Base-by-base conservation (phyloP, 148 eudicot species). In the Silene latifolia region DNA sequence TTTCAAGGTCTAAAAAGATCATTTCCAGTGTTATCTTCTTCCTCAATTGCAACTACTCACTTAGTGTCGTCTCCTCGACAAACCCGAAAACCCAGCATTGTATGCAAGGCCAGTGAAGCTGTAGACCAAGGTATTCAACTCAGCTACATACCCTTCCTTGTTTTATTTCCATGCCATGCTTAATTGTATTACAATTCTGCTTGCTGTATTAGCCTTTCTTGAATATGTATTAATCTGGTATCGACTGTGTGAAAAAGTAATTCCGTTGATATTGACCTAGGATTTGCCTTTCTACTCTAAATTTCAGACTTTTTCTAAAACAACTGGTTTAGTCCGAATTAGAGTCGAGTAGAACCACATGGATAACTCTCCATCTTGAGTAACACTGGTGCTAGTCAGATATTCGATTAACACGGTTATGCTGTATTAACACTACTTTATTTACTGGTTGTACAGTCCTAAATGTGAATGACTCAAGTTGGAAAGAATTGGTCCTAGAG, bases 51-150 rank as follows among this genome's bases (percentile, higher is more conserved):
- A 0, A 29, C 82, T 0, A 23, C 82, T 74, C 65, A 69, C 23
- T 21, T 54, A 4, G 67, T 48, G 3, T 66, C 75, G 0, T 39
- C 72, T 32, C 71, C 81, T 70, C 51, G 72, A 39, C 76, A 25
- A 64, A n/a, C 62, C 60, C 76, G 73, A 14, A 46, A 74, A 48
- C 78, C 81, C 5, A 74, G 80, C 81, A 57, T 87, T 78, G 81
- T 84, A 15, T 89, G 88, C 80, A 83, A 80, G 74, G 87, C 88
- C 61, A 76, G 81, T n/a, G 82, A 86, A 76, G 90, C 90, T 42
- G 73, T 86, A 0, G 80, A 75, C 75, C 75, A 83, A 87, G 90
- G 92, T 89, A 62, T 23, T 72, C 51, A n/a, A n/a, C n/a, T n/a
- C 4, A 20, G 3, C 27, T 56, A 6, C 7, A 18, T 70, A 14